phyloP scores from a whole-genome alignment of 352 stramenopile genomes.

The Blastocystis sp. region DNA sequence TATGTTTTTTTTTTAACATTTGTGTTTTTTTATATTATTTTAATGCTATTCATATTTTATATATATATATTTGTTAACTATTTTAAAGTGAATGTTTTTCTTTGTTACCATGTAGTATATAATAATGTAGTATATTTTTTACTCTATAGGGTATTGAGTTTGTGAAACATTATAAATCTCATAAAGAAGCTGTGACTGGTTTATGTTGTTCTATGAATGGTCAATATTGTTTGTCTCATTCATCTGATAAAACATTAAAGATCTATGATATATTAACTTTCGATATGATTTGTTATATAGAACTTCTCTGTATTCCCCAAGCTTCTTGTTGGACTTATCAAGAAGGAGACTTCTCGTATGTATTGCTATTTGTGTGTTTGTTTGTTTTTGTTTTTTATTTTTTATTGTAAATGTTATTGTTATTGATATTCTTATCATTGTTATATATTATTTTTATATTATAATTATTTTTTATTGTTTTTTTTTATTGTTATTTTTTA shows the following conservation, averaged over 20 bases:
- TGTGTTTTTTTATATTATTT: conserved; percentile 44
- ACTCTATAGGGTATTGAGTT: conserved; percentile 71
- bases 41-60: no score
- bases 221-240: conserved; percentile 58
- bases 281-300: conserved; percentile 90
- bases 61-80: no score
- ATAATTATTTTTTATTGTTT: no score
- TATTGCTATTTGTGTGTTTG: conserved; percentile 60
- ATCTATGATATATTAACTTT: conserved; percentile 94
- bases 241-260: conserved; percentile 75
- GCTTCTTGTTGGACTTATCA: conserved; percentile 42
- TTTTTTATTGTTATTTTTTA: no score
- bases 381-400: no score
- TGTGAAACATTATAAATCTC: conserved; percentile 94
- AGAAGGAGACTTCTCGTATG: neutral
- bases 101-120: no score
- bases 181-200: conserved; percentile 62
- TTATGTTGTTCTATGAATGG: conserved; percentile 64
- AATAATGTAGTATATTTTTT: no score
- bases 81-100: no score
- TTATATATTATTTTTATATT: conserved; percentile 44
- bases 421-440: conserved; percentile 43
- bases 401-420: no score
- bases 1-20: neutral
- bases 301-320: conserved; percentile 50